Evolutionary conservation across 2,329 filamentous ascomycete genomes (phyloP), one percentile per base, ranked within the genome.

Genomic region (Hypoxylon sp.): DNA sequence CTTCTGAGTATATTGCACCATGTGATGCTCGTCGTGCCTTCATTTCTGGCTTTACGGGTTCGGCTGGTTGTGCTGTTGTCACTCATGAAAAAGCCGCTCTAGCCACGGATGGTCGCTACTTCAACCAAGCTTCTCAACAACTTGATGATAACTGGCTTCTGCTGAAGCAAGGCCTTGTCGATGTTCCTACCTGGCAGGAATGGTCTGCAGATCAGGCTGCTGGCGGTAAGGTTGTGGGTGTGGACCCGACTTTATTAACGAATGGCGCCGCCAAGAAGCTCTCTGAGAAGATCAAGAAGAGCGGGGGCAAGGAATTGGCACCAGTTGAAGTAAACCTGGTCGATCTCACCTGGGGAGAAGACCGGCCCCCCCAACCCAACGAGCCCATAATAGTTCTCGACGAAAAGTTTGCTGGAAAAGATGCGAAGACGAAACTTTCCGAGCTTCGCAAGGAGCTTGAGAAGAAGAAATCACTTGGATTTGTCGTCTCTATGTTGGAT

Each of bases 1-100:
- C 95, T 73, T 98, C 95, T 73, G 96, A 99, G 83, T 99, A 99
- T 81, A 98, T 98, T 79, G 96, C 96, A 55, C 90, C 91, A n/a
- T 97, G 93, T 79, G 96, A 99, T 83, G 94, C 88, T 67, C 90
- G 96, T 73, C 90, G 96, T 84, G 93, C 91, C 78, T 98, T 91
- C 77, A 97, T 99, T 74, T 94, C 90, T 67, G 95, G 96, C 25
- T 99, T 99, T 80, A 93, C 93, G 64, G 96, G 96, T 60, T 99
- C 96, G 9, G 95, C 96, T 46, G 96, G 96, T 64, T 97, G 93
- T 70, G 96, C 94, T 41, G 91, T 99, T 55, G 86, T 99, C 62
- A 96, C 94, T 2, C 87, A 89, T 53, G 90, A 93, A 56, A 94
- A 94, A 80, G 96, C 96, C 14, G 93, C 93, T 13, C 83, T 99